Evolutionary conservation across 768 basidiomycete genomes (phyloP).

Genomic region (Phlebiopsis flavidoalba): DNA sequence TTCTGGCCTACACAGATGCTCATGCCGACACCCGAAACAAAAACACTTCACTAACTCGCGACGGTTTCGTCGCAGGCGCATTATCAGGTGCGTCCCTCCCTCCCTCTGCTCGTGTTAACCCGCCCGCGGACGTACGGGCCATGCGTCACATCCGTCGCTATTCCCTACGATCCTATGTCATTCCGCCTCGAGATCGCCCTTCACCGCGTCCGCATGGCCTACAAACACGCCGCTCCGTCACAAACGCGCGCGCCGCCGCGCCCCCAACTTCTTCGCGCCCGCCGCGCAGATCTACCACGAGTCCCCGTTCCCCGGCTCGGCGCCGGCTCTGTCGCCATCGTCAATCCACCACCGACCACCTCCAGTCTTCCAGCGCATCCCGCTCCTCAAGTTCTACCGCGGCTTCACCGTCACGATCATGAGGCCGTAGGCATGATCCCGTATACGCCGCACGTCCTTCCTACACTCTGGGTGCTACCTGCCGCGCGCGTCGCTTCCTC

Average conservation of each 20-base stretch:
- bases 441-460: slow-evolving; percentile 95
- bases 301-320: no score
- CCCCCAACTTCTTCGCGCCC: slow-evolving; percentile 49
- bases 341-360: slow-evolving; percentile 17
- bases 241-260: slow-evolving; percentile 22
- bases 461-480: slow-evolving; percentile 86
- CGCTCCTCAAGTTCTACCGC: slow-evolving; percentile 88
- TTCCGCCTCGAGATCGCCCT: slow-evolving; percentile 91
- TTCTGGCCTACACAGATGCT: slow-evolving; percentile 46
- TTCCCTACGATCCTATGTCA: no score
- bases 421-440: slow-evolving; percentile 90
- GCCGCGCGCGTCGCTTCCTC: slow-evolving; percentile 52
- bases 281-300: slow-evolving; percentile 70
- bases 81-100: slow-evolving; percentile 59
- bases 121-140: not conserved
- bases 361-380: slow-evolving; percentile 37
- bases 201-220: slow-evolving; percentile 96
- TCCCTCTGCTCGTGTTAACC: not conserved
- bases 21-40: slow-evolving; percentile 79
- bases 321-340: slow-evolving; percentile 14
- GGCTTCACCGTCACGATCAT: slow-evolving; percentile 96
- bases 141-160: slow-evolving; percentile 84
- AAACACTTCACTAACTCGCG: slow-evolving; percentile 73
- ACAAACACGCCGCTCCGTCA: slow-evolving; percentile 48
- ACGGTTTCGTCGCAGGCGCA: slow-evolving; percentile 84